Base-by-base conservation (phyloP, 1,284 basidiomycete genomes). In the Singerocomus inundabilis region DNA sequence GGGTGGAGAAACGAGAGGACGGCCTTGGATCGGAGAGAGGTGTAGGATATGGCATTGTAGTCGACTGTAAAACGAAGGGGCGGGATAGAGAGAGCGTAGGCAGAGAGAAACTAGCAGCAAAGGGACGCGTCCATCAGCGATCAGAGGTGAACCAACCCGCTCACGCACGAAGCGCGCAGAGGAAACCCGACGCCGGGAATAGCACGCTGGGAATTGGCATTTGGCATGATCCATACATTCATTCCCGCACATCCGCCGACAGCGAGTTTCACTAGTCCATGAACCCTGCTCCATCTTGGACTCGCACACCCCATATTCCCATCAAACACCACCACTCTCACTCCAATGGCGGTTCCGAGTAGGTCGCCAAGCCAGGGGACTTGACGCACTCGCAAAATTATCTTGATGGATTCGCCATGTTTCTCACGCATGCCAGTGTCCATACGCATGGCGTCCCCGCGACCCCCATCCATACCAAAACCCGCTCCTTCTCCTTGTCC, bases 1-100 rank as follows among this genome's bases (percentile, higher is more conserved):
- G 66, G 0, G 80, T 73, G 12, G 81, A 80, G 58, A 85, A 83
- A 25, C 81, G 76, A 21, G 83, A 82, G 36, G 62, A 52, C 3
- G 51, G 48, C 21, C 52, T 62, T 16, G 16, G 13, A 26, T 37
- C 42, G 26, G 51, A 46, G 6, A 42, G n/a, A 1, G 51, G 38
- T 30, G 35, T 48, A 39, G 46, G 59, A 40, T 44, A 32, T 15
- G 50, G 31, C 57, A 59, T 51, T n/a, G 18, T 44, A 11, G 31
- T 43, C 33, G 39, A n/a, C n/a, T n/a, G n/a, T n/a, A n/a, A n/a
- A 52, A 52, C 12, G 49, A 52, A 26, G 8, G 51, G 11, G 21
- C 25, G 16, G 38, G 33, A 6, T 3, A n/a, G 41, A 39, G 41
- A 6, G 41, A 42, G 21, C 21, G 41, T 42, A n/a, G 31, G 40